phyloP scores from a whole-genome alignment of 345 rosid species.

The Salix viminalis region DNA sequence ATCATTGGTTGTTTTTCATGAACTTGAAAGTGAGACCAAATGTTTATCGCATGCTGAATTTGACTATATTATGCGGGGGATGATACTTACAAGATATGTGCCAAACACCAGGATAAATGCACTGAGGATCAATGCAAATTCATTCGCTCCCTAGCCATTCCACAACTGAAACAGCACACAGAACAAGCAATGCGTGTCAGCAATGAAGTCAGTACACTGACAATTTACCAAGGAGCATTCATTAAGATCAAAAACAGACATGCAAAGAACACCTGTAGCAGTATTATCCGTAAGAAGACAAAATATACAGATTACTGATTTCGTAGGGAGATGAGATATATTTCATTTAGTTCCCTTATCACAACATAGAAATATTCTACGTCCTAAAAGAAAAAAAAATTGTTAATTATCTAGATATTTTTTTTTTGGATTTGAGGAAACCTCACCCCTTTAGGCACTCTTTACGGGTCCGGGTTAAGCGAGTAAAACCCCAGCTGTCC shows the following conservation, averaged over 20 bases:
- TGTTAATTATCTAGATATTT: too few species aligned
- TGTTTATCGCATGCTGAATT: neutral
- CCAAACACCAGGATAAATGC: slow-evolving; percentile 37
- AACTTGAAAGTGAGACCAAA: neutral
- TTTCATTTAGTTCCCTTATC: neutral
- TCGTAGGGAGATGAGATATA: too few species aligned
- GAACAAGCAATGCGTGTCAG: neutral
- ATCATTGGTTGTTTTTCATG: neutral
- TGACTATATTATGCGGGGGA: neutral
- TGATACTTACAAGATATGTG: slow-evolving; percentile 53
- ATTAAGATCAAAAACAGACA: neutral
- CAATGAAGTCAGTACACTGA: neutral
- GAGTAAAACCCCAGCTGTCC: too few species aligned
- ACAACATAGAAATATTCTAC: neutral
- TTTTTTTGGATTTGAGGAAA: too few species aligned
- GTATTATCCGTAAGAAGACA: neutral
- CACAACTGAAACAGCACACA: slow-evolving; percentile 30
- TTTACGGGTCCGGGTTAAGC: too few species aligned
- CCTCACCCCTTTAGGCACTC: too few species aligned
- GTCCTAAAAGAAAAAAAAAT: neutral
- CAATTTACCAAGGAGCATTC: neutral
- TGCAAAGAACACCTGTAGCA: neutral
- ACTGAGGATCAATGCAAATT: slow-evolving; percentile 26
- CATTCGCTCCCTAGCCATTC: slow-evolving; percentile 51
- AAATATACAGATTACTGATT: neutral